These are phyloP conservation scores for Acacia crassicarpa DNA, from an alignment of 306 rosid species.

Conservation along the genomic window DNA sequence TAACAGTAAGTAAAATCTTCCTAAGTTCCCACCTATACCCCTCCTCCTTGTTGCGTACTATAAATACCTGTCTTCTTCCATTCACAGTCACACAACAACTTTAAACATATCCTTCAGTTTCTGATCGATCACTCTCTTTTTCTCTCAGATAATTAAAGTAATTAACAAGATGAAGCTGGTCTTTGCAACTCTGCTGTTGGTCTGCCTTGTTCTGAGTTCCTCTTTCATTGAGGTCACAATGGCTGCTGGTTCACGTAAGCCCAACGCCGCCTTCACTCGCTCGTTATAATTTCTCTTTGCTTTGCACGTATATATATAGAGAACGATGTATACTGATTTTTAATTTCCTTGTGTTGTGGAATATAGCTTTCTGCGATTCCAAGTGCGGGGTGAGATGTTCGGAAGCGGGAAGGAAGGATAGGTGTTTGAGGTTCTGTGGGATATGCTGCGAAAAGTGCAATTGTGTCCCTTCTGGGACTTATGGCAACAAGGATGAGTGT, in stretches of 20 bases:
- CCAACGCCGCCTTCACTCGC: neutral
- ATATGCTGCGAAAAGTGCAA: conserved; percentile 79
- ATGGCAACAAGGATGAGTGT: conserved; percentile 85
- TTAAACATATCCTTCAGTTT: neutral
- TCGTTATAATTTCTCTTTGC: neutral
- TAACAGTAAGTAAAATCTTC: neutral
- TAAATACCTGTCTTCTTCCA: neutral
- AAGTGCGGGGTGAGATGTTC: conserved; percentile 66
- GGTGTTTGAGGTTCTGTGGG: conserved; percentile 79
- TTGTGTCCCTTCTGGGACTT: conserved; percentile 91
- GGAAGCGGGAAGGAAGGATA: conserved; percentile 56
- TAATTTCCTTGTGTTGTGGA: neutral
- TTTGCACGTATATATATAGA: neutral
- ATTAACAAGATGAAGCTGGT: conserved; percentile 50
- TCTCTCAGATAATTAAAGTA: neutral
- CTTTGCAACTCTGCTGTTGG: conserved; percentile 45
- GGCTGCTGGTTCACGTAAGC: conserved; percentile 69
- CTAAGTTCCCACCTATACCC: conserved; percentile 13
- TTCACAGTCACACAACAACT: neutral
- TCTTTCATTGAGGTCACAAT: conserved; percentile 47
- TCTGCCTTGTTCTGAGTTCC: conserved; percentile 59
- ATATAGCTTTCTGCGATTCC: conserved; percentile 53
- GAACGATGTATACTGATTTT: neutral
- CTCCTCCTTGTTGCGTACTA: neutral
- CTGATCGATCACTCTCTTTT: neutral